phyloP scores from a whole-genome alignment of 352 stramenopile genomes.

The Globisporangium camurandrum region DNA sequence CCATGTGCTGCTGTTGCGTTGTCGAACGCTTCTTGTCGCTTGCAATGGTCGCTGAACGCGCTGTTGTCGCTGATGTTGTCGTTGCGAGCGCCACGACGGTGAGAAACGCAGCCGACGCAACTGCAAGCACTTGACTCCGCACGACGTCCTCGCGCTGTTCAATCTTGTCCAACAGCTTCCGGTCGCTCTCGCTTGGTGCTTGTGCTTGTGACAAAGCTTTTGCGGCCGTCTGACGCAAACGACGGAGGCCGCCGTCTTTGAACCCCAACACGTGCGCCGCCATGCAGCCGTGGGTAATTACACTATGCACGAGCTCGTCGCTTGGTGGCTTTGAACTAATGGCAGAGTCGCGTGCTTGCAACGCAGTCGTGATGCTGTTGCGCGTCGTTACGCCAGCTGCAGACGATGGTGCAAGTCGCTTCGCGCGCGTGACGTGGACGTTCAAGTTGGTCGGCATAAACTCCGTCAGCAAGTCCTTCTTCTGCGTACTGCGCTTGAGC shows the following conservation, averaged over 20 bases:
- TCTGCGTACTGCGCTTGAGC: constrained; percentile 80
- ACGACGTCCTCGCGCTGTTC: constrained; percentile 81
- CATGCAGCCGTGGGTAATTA: constrained; percentile 74
- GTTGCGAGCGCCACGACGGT: constrained; percentile 58
- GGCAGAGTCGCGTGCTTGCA: no score
- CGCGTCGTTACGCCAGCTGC: constrained; percentile 15
- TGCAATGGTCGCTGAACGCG: no score
- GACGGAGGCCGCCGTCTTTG: constrained; percentile 75
- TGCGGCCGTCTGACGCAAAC: constrained; percentile 44
- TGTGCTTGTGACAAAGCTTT: no score
- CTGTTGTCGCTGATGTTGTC: no score
- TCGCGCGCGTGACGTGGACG: constrained; percentile 68
- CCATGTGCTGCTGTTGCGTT: constrained; percentile 42
- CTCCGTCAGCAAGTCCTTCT: constrained; percentile 76
- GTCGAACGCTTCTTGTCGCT: no score
- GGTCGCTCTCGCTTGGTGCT: constrained; percentile 35
- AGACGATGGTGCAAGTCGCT: constrained; percentile 45
- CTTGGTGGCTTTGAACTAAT: constrained; percentile 1
- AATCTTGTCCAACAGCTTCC: constrained; percentile 45
- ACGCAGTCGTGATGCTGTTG: constrained; percentile 15
- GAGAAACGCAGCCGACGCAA: constrained; percentile 67
- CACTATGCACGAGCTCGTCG: constrained; percentile 63
- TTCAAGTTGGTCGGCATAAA: constrained; percentile 87
- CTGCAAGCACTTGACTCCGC: constrained; percentile 61
- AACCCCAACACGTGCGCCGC: constrained; percentile 77